Percentiles rank a stretch among this genome's conserved stretches.
Conservation (phyloP, 345 rosid genomes). For the Populus nigra region DNA sequence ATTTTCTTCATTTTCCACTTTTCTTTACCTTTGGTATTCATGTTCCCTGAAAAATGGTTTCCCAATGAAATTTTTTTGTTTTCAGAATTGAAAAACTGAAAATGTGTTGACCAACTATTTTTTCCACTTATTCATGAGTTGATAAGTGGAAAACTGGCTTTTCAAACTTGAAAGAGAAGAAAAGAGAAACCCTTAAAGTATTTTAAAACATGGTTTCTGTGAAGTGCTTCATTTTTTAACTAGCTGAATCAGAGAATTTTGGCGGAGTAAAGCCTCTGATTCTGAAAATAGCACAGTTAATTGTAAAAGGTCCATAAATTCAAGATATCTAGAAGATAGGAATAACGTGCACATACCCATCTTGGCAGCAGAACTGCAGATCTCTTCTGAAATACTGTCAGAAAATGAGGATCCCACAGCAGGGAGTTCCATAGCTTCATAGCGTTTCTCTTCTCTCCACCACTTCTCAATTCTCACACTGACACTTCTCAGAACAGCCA, state of each 20-base stretch:
- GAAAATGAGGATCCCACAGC: conserved; percentile 66
- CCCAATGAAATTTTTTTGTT: not conserved
- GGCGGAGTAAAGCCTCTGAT: not conserved
- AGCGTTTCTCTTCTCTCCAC: conserved; percentile 96
- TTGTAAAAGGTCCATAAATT: not conserved
- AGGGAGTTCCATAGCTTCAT: conserved; percentile 73
- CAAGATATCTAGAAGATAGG: not conserved
- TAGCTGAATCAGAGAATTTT: not conserved
- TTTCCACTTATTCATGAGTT: too few species aligned
- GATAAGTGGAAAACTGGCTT: too few species aligned
- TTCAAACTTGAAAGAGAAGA: too few species aligned
- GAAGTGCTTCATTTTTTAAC: not conserved
- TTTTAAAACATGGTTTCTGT: not conserved
- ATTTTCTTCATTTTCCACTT: not conserved
- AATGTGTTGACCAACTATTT: too few species aligned
- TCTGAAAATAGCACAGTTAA: not conserved
- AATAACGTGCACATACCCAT: conserved; percentile 63
- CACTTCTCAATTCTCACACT: conserved; percentile 93
- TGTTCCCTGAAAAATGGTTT: not conserved
- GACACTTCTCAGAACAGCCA: conserved; percentile 85
- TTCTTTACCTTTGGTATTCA: not conserved
- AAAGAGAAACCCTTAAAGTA: not conserved
- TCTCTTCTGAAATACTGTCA: conserved; percentile 87
- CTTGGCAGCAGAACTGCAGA: conserved; percentile 94
- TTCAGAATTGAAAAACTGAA: too few species aligned